phyloP scores from a whole-genome alignment of 257 asterid genomes.

The Nicotiana noctiflora region DNA sequence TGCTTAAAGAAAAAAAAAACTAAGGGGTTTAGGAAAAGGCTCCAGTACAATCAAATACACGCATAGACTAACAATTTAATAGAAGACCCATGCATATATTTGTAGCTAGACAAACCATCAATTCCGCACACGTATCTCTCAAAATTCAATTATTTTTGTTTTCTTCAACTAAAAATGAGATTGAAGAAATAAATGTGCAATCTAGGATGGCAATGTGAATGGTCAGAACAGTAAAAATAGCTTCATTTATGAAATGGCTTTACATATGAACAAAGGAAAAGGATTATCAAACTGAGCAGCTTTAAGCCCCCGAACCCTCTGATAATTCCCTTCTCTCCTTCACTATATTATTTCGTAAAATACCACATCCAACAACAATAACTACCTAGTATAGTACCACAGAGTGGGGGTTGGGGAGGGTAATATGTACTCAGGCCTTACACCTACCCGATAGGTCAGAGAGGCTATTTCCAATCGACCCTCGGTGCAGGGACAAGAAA shows the following conservation, averaged over 20 bases:
- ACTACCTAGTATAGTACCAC: no score
- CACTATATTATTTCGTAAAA: no score
- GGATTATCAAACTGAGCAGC: not conserved
- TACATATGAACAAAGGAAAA: not conserved
- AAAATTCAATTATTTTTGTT: not conserved
- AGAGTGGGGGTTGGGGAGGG: no score
- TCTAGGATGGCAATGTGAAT: not conserved
- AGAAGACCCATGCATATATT: not conserved
- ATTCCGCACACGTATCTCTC: not conserved
- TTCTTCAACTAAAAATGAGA: not conserved
- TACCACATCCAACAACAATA: no score
- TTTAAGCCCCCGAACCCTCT: not conserved
- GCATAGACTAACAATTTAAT: not conserved
- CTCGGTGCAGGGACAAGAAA: no score
- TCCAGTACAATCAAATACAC: not conserved
- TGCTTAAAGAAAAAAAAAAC: not conserved
- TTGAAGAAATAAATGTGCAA: not conserved
- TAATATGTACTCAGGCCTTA: no score
- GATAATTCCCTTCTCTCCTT: not conserved
- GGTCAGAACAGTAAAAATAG: not conserved
- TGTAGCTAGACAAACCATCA: not conserved
- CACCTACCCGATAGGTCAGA: no score
- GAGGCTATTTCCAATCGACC: no score
- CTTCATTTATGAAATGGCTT: not conserved
- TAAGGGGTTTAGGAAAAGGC: not conserved